Evolutionary conservation across 1,284 basidiomycete species (phyloP), one percentile per base, ranked within the genome.

Genomic region (Phellinidium pouzarii): DNA sequence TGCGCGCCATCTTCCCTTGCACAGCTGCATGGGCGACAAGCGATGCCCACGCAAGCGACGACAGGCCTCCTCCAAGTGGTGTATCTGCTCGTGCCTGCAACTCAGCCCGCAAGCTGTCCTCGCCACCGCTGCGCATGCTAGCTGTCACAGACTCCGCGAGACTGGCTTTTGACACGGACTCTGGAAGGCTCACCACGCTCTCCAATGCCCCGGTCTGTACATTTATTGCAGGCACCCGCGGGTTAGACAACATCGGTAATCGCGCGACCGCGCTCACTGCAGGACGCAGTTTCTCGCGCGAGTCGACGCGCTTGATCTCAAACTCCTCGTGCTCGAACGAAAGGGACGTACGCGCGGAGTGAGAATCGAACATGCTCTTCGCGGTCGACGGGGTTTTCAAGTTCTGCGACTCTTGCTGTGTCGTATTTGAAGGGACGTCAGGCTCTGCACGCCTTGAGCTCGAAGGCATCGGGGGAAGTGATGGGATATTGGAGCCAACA

Each of bases 241-340:
- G 8, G n/a, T 26, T 26, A 14, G 37, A 14, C n/a, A 51, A 22
- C 7, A 26, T 19, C 12, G 55, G 22, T 3, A 36, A n/a, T 11
- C 42, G 42, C 7, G 55, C 55, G n/a, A 57, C 55, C 7, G 55
- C 55, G 37, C 55, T 57, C 14, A 57, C 46, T 27, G 55, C 51
- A 29, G 55, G 55, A 17, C 52, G 46, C 26, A 57, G 22, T 26
- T 25, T 37, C 5, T 48, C 38, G 23, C 55, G 45, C 14, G 51
- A 49, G 47, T 57, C 52, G 14, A 57, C 47, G 14, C 42, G 46
- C 9, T 49, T 47, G 20, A 53, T 53, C 29, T 53, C 52, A 42
- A 44, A 53, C 40, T 57, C 53, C 25, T 50, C 52, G 44, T 48
- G 50, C 14, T 53, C 55, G 12, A 38, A 44, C 11, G 34, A 43